A percentile compares a stretch with the other conserved stretches of the same genome.
phyloP scores from a whole-genome alignment of 192 early-diverging fungal genomes.

The Podila horticola region DNA sequence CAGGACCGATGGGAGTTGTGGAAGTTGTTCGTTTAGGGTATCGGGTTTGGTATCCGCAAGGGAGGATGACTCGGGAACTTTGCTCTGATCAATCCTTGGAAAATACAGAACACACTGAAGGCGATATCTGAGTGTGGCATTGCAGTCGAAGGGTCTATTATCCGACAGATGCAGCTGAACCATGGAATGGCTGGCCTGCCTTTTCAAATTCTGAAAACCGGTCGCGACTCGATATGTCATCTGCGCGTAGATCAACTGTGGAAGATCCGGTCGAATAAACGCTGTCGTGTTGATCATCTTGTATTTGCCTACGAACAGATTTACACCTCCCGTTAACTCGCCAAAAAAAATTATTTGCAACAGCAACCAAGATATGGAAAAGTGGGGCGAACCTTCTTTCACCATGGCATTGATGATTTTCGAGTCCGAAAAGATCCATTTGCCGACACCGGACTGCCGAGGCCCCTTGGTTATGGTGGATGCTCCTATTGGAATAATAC shows the following conservation, averaged over 20 bases:
- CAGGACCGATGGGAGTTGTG: not conserved
- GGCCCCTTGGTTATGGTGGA: not conserved
- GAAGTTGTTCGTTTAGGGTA: not conserved
- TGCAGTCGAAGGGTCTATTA: not conserved
- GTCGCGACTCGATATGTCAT: conserved; percentile 25
- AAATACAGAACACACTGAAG: conserved; percentile 26
- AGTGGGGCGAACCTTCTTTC: not conserved
- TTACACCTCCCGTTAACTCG: too few species aligned
- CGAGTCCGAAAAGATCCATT: not conserved
- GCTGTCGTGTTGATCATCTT: conserved; percentile 28
- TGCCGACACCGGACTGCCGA: not conserved
- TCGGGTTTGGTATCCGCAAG: not conserved
- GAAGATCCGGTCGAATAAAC: conserved; percentile 28
- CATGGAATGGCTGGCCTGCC: not conserved
- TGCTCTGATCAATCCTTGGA: not conserved
- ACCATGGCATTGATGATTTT: not conserved
- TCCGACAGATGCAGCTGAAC: not conserved
- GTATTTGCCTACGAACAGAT: conserved; percentile 12
- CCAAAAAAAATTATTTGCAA: too few species aligned
- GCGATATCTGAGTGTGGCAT: not conserved
- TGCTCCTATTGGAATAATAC: not conserved
- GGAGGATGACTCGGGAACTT: not conserved
- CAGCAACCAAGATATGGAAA: not conserved
- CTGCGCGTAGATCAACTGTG: conserved; percentile 27
- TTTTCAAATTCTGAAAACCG: not conserved